Evolutionary conservation across 2,329 filamentous ascomycete species (phyloP), one percentile per base, ranked within the genome.

Genomic region (Gnomoniopsis sp.): DNA sequence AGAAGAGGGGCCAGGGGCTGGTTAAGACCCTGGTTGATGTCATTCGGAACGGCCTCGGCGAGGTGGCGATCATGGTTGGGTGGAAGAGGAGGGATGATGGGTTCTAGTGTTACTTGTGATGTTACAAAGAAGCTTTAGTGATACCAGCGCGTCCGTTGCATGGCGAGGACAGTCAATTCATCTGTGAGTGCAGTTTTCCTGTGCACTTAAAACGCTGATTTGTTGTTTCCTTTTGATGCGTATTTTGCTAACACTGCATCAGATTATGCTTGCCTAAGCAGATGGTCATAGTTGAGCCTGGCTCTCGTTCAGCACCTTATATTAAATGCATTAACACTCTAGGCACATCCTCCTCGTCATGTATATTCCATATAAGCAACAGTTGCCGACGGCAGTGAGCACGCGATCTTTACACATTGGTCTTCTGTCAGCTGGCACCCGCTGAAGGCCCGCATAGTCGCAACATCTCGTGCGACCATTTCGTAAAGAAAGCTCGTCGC

Each of bases 1-100:
- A 79, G 70, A 80, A 77, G 68, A 79, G 67, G 2, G 66, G 84
- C 15, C 84, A 88, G 66, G 86, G 86, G 6, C 84, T 89, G 80
- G 78, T 86, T 55, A 89, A 89, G 70, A 81, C 85, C 1, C 69
- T 88, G 12, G 84, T 89, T 21, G 85, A 88, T 67, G 78, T 75
- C 22, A 73, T 83, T 1, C 76, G 83, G 26, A 79, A 79, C 1
- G 75, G 74, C 14, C 81, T 88, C 59, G 77, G 77, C 21, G 74
- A 80, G 59, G 69, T 81, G 58, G 70, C 68, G 23, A 69, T 70
- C 15, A 63, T 74, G 58, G 70, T 73, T 41, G 75, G 75, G 2
- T 73, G 71, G 69, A 78, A 76, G 64, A 75, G 72, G 57, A 67
- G 72, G 11, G 72, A 75, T 21, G 70, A 75, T 21, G 66, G 68